phyloP scores from a whole-genome alignment of 805 yeast genomes.

The Ogataea trehalophila region DNA sequence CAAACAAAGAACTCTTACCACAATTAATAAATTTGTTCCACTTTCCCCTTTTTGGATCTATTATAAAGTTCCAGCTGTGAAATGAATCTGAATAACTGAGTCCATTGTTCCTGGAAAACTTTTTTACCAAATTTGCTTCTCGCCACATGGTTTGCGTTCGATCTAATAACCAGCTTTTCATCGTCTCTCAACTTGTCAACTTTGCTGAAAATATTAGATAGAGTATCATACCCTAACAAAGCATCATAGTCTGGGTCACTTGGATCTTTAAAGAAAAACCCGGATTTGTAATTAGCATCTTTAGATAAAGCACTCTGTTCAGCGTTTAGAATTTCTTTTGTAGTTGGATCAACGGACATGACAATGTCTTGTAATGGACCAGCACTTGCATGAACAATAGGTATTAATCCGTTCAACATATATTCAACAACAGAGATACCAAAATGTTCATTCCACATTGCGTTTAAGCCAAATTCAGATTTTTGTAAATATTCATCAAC shows the following conservation, averaged over 20 bases:
- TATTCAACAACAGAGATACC: constrained; percentile 97
- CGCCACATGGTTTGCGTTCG: constrained; percentile 21
- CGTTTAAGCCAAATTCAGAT: constrained; percentile 77
- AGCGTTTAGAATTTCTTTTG: constrained; percentile 9
- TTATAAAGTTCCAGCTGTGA: constrained; percentile 16
- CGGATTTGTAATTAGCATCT: constrained; percentile 44
- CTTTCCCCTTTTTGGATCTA: constrained; percentile 23
- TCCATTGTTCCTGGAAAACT: constrained; percentile 24
- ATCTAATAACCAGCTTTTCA: constrained; percentile 15
- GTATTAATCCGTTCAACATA: constrained; percentile 78
- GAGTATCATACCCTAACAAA: constrained; percentile 23
- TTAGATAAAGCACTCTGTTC: neutral
- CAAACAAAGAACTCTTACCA: no score
- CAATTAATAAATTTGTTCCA: constrained; percentile 25
- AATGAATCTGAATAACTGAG: constrained; percentile 7
- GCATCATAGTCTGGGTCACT: constrained; percentile 63
- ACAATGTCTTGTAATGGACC: constrained; percentile 92
- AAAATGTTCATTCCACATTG: constrained; percentile 99
- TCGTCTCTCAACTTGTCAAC: constrained; percentile 17
- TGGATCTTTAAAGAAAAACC: constrained; percentile 71
- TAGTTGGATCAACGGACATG: constrained; percentile 41
- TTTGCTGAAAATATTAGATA: constrained; percentile 44
- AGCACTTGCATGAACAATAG: constrained; percentile 90
- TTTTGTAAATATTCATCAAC: constrained; percentile 50
- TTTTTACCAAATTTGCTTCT: constrained; percentile 23